Conservation (phyloP, 352 stramenopile species). For the Saprolegnia diclina region DNA sequence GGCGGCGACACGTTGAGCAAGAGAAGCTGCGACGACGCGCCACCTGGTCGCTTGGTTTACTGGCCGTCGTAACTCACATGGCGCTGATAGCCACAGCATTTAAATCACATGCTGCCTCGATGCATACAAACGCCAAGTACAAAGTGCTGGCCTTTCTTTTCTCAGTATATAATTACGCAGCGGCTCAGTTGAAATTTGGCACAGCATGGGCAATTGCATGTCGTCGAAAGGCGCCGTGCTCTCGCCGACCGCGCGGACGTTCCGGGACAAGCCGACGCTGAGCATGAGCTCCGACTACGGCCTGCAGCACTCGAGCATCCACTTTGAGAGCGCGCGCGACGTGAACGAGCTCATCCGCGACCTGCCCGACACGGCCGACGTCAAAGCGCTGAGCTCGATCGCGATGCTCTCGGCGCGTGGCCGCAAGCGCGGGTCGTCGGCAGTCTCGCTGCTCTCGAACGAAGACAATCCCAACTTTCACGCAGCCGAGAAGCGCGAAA, state of each 20-base stretch:
- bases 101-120: background rate
- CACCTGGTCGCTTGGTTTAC: background rate
- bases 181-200: background rate
- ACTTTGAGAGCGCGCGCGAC: background rate
- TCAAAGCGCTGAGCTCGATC: conserved; percentile 21
- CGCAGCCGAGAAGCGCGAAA: background rate
- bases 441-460: conserved; percentile 8
- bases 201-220: conserved; percentile 27
- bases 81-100: background rate
- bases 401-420: background rate
- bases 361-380: conserved; percentile 11
- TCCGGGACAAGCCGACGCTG: conserved; percentile 17
- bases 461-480: conserved; percentile 11
- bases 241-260: conserved; percentile 2
- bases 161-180: no score
- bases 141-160: background rate
- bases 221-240: conserved; percentile 13
- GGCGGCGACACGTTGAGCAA: no score
- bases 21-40: background rate
- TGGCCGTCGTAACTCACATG: background rate
- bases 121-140: background rate
- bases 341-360: conserved; percentile 21
- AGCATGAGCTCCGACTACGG: conserved; percentile 15
- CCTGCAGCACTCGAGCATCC: background rate
- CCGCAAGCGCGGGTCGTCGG: background rate